Conservation (phyloP, 306 rosid species). For the Quercus glauca region DNA sequence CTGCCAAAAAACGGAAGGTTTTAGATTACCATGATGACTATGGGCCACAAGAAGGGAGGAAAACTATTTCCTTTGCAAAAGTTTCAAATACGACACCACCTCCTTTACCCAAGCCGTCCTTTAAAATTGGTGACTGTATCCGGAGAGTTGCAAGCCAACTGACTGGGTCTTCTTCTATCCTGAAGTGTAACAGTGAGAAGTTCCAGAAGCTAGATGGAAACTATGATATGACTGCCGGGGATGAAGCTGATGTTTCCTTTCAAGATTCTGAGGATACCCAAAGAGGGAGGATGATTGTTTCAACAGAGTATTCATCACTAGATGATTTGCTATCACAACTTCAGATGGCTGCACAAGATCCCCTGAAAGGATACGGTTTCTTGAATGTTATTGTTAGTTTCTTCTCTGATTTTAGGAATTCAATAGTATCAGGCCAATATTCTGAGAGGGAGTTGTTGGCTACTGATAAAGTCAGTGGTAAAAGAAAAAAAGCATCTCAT, state of each 20-base stretch:
- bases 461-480: conserved; percentile 43
- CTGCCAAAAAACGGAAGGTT: conserved; percentile 52
- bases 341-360: conserved; percentile 64
- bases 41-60: conserved; percentile 53
- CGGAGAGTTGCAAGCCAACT: conserved; percentile 93
- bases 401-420: conserved; percentile 87
- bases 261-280: conserved; percentile 48
- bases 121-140: conserved; percentile 87
- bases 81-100: conserved; percentile 37
- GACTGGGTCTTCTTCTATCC: conserved; percentile 54
- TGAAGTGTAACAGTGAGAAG: conserved; percentile 52
- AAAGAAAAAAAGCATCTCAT: conserved; percentile 50
- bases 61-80: conserved; percentile 51
- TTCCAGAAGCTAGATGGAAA: conserved; percentile 52
- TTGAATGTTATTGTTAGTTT: conserved; percentile 51
- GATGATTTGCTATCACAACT: conserved; percentile 69
- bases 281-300: conserved; percentile 32
- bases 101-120: conserved; percentile 49
- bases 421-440: conserved; percentile 37
- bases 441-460: conserved; percentile 36
- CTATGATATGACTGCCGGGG: conserved; percentile 32
- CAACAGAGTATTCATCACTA: conserved; percentile 60
- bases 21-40: conserved; percentile 51
- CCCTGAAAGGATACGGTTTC: conserved; percentile 43
- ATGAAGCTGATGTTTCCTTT: conserved; percentile 38